These are phyloP conservation scores for Saccharomycopsis hybrid DNA, from an alignment of 1,139 yeast species.

Conservation along the genomic window DNA sequence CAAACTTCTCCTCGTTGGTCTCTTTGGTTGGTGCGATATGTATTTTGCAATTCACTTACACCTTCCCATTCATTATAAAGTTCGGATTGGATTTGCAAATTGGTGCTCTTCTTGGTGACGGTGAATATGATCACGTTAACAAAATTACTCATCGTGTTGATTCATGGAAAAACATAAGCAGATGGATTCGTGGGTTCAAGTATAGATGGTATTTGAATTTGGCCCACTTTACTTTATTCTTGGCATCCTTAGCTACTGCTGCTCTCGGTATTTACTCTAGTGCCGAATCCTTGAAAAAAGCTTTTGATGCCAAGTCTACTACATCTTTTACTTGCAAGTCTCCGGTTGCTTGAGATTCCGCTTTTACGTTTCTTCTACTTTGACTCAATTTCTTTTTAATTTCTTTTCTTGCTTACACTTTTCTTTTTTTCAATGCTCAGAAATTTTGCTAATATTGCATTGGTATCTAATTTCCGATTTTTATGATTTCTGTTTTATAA, in stretches of 20 bases:
- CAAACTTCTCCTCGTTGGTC: slow-evolving; percentile 43
- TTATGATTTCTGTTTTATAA: no score
- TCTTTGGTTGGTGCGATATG: slow-evolving; percentile 47
- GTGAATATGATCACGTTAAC: slow-evolving; percentile 29
- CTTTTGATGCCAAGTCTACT: slow-evolving; percentile 25
- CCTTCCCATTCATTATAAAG: slow-evolving; percentile 37
- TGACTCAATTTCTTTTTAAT: no score
- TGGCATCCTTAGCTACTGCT: slow-evolving; percentile 34
- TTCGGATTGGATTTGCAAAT: slow-evolving; percentile 33
- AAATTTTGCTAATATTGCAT: no score
- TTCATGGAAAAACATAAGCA: slow-evolving; percentile 29
- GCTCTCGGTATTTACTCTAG: slow-evolving; percentile 34
- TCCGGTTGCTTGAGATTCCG: slow-evolving; percentile 23
- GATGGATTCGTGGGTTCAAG: slow-evolving; percentile 30
- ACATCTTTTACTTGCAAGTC: slow-evolving; percentile 27
- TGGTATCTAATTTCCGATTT: no score
- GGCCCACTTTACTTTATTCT: slow-evolving; percentile 29
- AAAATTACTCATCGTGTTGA: slow-evolving; percentile 30
- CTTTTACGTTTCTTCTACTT: no score
- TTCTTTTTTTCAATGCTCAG: no score
- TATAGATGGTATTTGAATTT: slow-evolving; percentile 28
- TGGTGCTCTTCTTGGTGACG: slow-evolving; percentile 32
- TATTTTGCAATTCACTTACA: slow-evolving; percentile 40
- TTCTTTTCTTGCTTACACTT: no score
- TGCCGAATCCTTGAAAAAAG: slow-evolving; percentile 24